Evolutionary conservation across 2,329 filamentous ascomycete species (phyloP), one percentile per base, ranked within the genome.

Genomic region (Fusarium albidum): DNA sequence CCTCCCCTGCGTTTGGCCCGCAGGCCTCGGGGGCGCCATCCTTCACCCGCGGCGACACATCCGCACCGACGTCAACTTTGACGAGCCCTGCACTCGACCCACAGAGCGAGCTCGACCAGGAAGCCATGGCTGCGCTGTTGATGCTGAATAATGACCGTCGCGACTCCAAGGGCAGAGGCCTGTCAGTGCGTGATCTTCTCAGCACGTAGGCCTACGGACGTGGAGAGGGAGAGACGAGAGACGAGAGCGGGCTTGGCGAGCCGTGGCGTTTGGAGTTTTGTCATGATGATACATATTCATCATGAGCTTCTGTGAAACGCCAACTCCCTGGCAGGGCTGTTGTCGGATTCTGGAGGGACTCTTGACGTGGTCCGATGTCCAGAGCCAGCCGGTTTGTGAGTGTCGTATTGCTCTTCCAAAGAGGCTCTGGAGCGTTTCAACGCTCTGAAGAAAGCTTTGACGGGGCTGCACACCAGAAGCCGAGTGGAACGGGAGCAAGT

Each of bases 91-190:
- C 79, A 8, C 70, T 87, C 37, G 68, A 74, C 15, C 83, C 85
- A 1, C 81, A 84, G 66, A 75, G 77, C 29, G 83, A 87, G 42
- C 67, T 84, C 5, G 86, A 90, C 57, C 88, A 92, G 55, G 91
- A 95, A 71, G 93, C 92, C 1, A 95, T 92, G 8, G 88, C 91
- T 11, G 93, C 92, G 4, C 72, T 96, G 63, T 74, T 96, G 70
- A 96, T 96, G 92, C 77, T 97, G 53, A 96, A 93, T 62, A 86
- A 81, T 47, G 92, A 95, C 70, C 83, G 91, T 33, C 81, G 91
- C 29, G 80, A 79, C 31, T 77, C 66, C 3, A 67, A 70, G 21
- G 76, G 73, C 9, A 71, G 82, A 43, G 80, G 80, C 1, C 74
- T 85, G 71, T 84, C 82, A 34, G 82, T 85, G 12, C 75, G 75